These are phyloP conservation scores for Artemisia tridentata DNA, from an alignment of 129 eudicot genomes.

Conservation along the genomic window DNA sequence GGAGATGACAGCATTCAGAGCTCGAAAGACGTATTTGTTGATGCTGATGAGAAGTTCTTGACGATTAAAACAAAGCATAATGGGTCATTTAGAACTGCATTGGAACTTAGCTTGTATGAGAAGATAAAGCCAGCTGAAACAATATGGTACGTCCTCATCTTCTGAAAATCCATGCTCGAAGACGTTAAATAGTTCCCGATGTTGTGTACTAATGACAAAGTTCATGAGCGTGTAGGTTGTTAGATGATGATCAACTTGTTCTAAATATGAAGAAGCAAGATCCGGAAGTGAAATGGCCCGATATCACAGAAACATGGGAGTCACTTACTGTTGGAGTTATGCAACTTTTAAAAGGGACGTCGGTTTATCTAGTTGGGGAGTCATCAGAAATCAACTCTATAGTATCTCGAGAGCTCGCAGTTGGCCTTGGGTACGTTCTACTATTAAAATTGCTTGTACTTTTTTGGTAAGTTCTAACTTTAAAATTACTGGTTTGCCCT, in stretches of 20 bases:
- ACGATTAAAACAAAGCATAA: slow-evolving; percentile 42
- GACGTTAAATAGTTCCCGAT: too few relatives aligned
- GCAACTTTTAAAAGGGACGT: slow-evolving; percentile 82
- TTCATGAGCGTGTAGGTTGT: slow-evolving; percentile 45
- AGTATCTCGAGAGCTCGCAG: slow-evolving; percentile 82
- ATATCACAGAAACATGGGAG: slow-evolving; percentile 93
- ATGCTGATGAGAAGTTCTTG: slow-evolving; percentile 66
- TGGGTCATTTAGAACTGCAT: slow-evolving; percentile 59
- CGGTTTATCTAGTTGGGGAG: slow-evolving; percentile 85
- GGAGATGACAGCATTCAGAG: slow-evolving; percentile 46
- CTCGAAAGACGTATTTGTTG: slow-evolving; percentile 64
- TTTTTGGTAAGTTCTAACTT: background rate
- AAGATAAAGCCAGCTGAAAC: slow-evolving; percentile 94
- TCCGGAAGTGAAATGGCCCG: slow-evolving; percentile 90
- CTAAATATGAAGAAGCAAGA: slow-evolving; percentile 89
- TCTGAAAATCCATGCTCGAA: too few relatives aligned
- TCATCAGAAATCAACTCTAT: slow-evolving; percentile 84
- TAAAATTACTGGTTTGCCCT: slow-evolving; percentile 6
- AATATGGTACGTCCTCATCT: slow-evolving; percentile 53
- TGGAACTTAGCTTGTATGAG: slow-evolving; percentile 74
- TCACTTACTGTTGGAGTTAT: slow-evolving; percentile 67
- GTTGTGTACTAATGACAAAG: background rate
- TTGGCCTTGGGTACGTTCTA: slow-evolving; percentile 78
- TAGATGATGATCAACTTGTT: slow-evolving; percentile 83
- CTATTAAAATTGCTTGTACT: slow-evolving; percentile 2